A percentile compares a stretch with the other conserved stretches of the same genome.
Evolutionary conservation across 202 grass and related monocot genomes (phyloP).

Genomic region (Tripidium arundinaceum): DNA sequence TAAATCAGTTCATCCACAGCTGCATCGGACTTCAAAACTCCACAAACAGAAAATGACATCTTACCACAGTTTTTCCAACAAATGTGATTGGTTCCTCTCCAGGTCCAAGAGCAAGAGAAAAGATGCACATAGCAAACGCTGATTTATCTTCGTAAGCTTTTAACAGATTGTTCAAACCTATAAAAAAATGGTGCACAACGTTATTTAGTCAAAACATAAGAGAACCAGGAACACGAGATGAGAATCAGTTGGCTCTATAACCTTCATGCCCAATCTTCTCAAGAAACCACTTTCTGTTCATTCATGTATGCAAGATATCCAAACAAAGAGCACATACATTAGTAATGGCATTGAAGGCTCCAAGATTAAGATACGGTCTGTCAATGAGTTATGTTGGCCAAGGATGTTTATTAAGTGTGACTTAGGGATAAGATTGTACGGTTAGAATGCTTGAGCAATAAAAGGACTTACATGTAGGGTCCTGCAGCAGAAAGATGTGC

Average conservation of each 20-base stretch:
- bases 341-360: slow-evolving; percentile 11
- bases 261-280: slow-evolving; percentile 91
- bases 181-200: too few relatives aligned
- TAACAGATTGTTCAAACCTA: slow-evolving; percentile 83
- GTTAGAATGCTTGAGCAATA: neutral
- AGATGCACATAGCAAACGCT: slow-evolving; percentile 91
- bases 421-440: neutral
- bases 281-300: too few relatives aligned
- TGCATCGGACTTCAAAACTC: neutral
- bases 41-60: slow-evolving; percentile 11
- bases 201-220: too few relatives aligned
- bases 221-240: neutral
- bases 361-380: neutral
- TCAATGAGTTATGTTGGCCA: neutral
- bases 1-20: neutral
- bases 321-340: slow-evolving; percentile 29
- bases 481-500: slow-evolving; percentile 47
- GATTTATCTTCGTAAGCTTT: slow-evolving; percentile 96
- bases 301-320: slow-evolving; percentile 5
- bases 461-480: slow-evolving; percentile 86
- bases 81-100: slow-evolving; percentile 65
- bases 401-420: slow-evolving; percentile 19
- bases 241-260: slow-evolving; percentile 24
- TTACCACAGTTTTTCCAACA: slow-evolving; percentile 73
- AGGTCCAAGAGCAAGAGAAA: slow-evolving; percentile 93